Conservation (phyloP, 768 basidiomycete species). For the Tylopilus felleus region DNA sequence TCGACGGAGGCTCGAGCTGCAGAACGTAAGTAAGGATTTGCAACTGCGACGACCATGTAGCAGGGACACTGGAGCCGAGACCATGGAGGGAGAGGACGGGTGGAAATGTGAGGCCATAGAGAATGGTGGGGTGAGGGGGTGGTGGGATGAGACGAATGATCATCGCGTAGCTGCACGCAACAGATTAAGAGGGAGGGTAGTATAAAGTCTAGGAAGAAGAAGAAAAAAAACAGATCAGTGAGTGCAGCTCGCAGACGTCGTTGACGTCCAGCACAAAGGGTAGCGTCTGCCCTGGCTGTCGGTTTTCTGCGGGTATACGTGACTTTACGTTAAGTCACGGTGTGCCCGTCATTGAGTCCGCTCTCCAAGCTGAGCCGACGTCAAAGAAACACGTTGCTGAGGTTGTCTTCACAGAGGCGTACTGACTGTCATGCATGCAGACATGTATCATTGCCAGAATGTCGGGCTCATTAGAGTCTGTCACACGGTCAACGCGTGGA, state of each 20-base stretch:
- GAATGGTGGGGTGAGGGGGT: constrained; percentile 47
- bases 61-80: constrained; percentile 37
- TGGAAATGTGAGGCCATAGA: constrained; percentile 56
- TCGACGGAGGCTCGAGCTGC: constrained; percentile 49
- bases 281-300: constrained; percentile 9
- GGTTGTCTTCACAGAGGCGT: not conserved
- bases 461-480: not conserved
- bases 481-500: not conserved
- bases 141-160: constrained; percentile 52
- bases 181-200: constrained; percentile 26
- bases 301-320: constrained; percentile 31
- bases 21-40: constrained; percentile 45
- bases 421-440: not conserved
- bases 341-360: constrained; percentile 13
- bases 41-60: constrained; percentile 54
- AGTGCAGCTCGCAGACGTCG: constrained; percentile 18
- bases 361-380: constrained; percentile 1
- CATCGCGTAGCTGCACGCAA: constrained; percentile 37
- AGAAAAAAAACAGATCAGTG: not conserved
- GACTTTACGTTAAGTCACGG: constrained; percentile 31
- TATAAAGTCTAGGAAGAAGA: constrained; percentile 19
- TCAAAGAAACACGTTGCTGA: not conserved
- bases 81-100: constrained; percentile 34
- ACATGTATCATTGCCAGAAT: not conserved
- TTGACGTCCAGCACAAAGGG: constrained; percentile 31